These are phyloP conservation scores for Cladorrhinum sp. DNA, from an alignment of 2,329 filamentous ascomycete species.

Conservation along the genomic window DNA sequence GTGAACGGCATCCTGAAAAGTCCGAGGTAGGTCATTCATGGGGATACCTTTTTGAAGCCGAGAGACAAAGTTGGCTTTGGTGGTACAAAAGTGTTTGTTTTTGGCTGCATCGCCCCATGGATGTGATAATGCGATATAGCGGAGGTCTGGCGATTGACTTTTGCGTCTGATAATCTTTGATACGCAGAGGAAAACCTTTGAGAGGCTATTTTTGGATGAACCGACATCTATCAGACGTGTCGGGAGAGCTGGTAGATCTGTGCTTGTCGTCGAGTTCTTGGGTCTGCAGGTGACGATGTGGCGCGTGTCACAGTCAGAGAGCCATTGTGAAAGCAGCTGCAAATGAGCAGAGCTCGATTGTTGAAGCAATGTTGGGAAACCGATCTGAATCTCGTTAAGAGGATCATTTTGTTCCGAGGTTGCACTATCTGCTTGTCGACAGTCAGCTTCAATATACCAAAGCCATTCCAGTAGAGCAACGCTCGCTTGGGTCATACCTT, in stretches of 20 bases:
- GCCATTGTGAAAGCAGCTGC: constrained; percentile 12
- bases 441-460: no score
- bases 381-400: not conserved
- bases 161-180: not conserved
- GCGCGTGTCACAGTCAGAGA: not conserved
- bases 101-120: constrained; percentile 16
- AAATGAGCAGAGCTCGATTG: constrained; percentile 2
- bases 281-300: not conserved
- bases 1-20: constrained; percentile 12
- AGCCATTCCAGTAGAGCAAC: no score
- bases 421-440: no score
- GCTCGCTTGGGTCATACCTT: no score
- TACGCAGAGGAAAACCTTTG: constrained; percentile 7
- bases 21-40: not conserved
- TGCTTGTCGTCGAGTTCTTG: not conserved
- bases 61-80: not conserved
- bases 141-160: not conserved
- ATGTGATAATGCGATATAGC: constrained; percentile 25
- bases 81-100: constrained; percentile 8
- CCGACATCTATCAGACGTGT: not conserved
- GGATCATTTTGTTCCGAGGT: not conserved
- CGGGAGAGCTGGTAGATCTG: not conserved
- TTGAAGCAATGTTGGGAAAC: not conserved
- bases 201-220: not conserved
- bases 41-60: not conserved